Conservation (phyloP, 768 basidiomycete species). For the Boletus edulis region DNA sequence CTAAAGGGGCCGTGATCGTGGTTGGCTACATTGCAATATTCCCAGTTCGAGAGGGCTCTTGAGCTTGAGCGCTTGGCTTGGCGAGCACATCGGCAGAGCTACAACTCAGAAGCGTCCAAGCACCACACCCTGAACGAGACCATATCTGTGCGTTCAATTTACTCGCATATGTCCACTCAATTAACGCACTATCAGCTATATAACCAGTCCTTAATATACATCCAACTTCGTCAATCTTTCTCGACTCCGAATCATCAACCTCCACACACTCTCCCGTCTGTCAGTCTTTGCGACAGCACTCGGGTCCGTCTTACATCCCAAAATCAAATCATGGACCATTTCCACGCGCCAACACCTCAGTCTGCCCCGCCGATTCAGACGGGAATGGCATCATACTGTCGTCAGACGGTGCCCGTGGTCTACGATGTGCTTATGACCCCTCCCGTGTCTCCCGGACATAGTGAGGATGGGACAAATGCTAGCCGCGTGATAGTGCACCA, state of each 20-base stretch:
- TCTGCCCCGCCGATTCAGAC: slow-evolving; percentile 10
- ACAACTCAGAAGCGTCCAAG: slow-evolving; percentile 1
- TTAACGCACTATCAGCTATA: slow-evolving; percentile 4
- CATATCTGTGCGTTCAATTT: slow-evolving; percentile 11
- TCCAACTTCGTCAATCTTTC: slow-evolving; percentile 1
- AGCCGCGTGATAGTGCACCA: slow-evolving; percentile 11
- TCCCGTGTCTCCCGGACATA: slow-evolving; percentile 60
- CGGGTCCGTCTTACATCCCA: neutral
- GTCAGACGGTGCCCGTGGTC: slow-evolving; percentile 43
- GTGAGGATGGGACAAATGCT: slow-evolving; percentile 35
- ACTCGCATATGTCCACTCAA: neutral
- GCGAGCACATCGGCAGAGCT: neutral
- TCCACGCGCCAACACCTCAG: slow-evolving; percentile 21
- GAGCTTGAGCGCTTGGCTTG: neutral
- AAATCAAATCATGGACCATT: slow-evolving; percentile 25
- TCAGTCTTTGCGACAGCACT: neutral
- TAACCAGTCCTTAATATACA: slow-evolving; percentile 3
- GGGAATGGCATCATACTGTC: slow-evolving; percentile 22
- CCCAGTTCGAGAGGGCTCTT: slow-evolving; percentile 11
- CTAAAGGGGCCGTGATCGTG: neutral
- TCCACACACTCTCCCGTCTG: neutral
- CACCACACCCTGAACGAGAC: slow-evolving; percentile 10
- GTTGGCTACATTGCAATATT: slow-evolving; percentile 7
- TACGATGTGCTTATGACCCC: slow-evolving; percentile 68
- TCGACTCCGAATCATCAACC: neutral